Percentiles rank a stretch among this genome's conserved stretches.
These are phyloP conservation scores for Fusarium burgessii DNA, from an alignment of 2,329 filamentous ascomycete genomes.

Conservation along the genomic window DNA sequence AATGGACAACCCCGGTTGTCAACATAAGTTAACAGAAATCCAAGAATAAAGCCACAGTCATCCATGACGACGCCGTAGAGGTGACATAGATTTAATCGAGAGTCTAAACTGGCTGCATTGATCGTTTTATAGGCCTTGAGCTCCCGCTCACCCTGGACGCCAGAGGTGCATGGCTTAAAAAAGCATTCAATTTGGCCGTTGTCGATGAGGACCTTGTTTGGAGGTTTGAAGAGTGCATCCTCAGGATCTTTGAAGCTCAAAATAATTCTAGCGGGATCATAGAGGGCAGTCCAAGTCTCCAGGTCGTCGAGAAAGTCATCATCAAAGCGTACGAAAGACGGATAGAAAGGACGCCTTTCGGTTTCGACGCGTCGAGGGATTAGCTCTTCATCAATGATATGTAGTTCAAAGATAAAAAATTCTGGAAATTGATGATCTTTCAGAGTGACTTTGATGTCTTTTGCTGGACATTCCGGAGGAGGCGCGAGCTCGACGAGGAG, in stretches of 20 bases:
- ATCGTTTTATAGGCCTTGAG: slow-evolving; percentile 33
- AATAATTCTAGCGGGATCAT: slow-evolving; percentile 34
- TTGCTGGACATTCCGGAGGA: not conserved
- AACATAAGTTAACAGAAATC: slow-evolving; percentile 30
- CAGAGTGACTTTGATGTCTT: slow-evolving; percentile 28
- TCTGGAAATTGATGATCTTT: slow-evolving; percentile 36
- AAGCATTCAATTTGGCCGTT: slow-evolving; percentile 33
- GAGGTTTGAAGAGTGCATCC: slow-evolving; percentile 40
- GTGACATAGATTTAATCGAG: slow-evolving; percentile 27
- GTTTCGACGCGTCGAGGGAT: slow-evolving; percentile 14
- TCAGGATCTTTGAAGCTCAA: slow-evolving; percentile 29
- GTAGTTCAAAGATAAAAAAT: slow-evolving; percentile 34
- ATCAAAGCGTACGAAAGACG: slow-evolving; percentile 29
- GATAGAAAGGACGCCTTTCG: slow-evolving; percentile 7
- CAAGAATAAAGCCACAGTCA: slow-evolving; percentile 22
- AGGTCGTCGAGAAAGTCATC: slow-evolving; percentile 37
- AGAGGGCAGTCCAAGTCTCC: slow-evolving; percentile 40
- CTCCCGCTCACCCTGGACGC: slow-evolving; percentile 24
- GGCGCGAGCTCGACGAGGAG: slow-evolving; percentile 41
- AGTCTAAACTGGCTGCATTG: slow-evolving; percentile 10
- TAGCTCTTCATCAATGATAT: slow-evolving; percentile 31
- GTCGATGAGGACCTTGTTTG: slow-evolving; percentile 35
- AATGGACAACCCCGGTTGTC: slow-evolving; percentile 1
- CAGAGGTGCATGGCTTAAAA: slow-evolving; percentile 37
- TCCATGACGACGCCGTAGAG: slow-evolving; percentile 39